These are phyloP conservation scores for Porcisia hertigi DNA, from an alignment of 208 protist genomes.

Conservation along the genomic window DNA sequence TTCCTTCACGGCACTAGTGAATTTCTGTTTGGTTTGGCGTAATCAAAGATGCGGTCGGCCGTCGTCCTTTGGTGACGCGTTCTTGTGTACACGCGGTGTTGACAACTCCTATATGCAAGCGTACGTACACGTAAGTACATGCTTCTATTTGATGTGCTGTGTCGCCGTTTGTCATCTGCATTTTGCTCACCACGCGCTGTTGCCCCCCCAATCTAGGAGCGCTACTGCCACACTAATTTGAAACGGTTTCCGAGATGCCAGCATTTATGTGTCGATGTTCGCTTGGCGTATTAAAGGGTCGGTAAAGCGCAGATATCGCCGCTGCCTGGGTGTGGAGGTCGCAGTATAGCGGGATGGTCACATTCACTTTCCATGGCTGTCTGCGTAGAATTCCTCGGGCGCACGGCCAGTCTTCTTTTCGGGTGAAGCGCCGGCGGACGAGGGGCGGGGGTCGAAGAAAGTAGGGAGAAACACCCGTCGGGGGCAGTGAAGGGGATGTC, in stretches of 20 bases:
- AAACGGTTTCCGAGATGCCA: neutral
- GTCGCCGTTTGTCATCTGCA: no score
- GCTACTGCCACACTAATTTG: no score
- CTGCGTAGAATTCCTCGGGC: neutral
- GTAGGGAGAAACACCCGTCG: neutral
- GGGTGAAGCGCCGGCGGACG: neutral
- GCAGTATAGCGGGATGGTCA: no score
- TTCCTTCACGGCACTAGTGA: neutral
- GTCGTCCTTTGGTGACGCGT: no score
- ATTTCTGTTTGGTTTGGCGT: no score
- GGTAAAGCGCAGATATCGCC: neutral
- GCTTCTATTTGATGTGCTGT: neutral
- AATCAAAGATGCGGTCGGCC: no score
- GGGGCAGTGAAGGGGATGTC: neutral
- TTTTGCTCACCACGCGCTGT: no score
- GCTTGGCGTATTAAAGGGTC: no score
- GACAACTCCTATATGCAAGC: neutral
- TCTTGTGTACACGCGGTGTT: neutral
- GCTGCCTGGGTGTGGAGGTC: neutral
- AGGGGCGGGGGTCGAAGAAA: neutral
- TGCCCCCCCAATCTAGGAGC: no score
- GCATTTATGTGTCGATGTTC: neutral
- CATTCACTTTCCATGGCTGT: neutral
- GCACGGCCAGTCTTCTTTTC: no score
- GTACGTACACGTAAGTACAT: neutral